Percentiles rank a stretch among this genome's conserved stretches.
Conservation (phyloP, 2,329 filamentous ascomycete genomes). For the Geosmithia morbida region DNA sequence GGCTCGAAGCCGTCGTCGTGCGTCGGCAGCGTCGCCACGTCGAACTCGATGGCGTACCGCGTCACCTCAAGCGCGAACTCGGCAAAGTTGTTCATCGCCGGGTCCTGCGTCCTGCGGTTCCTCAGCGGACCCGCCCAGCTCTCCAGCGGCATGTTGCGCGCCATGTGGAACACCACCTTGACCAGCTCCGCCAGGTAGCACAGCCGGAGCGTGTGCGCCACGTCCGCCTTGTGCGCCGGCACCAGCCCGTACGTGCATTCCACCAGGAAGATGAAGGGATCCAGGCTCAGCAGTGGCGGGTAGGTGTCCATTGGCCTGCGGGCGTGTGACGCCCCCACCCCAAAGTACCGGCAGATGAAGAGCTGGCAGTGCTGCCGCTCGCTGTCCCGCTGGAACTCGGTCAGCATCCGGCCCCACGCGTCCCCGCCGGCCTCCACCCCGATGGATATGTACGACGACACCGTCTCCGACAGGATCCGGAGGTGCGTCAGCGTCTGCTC, state of each 20-base stretch:
- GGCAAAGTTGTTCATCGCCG: slow-evolving; percentile 37
- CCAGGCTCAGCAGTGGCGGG: slow-evolving; percentile 48
- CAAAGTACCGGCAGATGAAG: slow-evolving; percentile 47
- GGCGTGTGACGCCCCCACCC: slow-evolving; percentile 22
- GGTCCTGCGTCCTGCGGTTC: slow-evolving; percentile 26
- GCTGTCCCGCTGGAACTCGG: slow-evolving; percentile 54
- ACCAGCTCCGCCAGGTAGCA: slow-evolving; percentile 88
- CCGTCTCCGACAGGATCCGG: slow-evolving; percentile 77
- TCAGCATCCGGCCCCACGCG: slow-evolving; percentile 11
- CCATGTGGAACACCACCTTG: slow-evolving; percentile 55
- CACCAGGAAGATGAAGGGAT: slow-evolving; percentile 68
- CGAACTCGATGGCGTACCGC: slow-evolving; percentile 23
- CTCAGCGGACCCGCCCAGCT: slow-evolving; percentile 32
- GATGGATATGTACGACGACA: slow-evolving; percentile 49
- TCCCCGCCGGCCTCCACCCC: not conserved
- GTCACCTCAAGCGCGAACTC: slow-evolving; percentile 36
- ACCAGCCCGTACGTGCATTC: slow-evolving; percentile 61
- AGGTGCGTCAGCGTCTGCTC: slow-evolving; percentile 76
- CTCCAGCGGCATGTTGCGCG: slow-evolving; percentile 34
- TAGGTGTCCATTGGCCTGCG: slow-evolving; percentile 29
- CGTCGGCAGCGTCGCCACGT: not conserved
- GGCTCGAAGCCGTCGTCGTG: not conserved
- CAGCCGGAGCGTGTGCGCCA: slow-evolving; percentile 66
- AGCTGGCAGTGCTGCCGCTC: slow-evolving; percentile 63
- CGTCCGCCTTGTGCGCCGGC: slow-evolving; percentile 54